Base-by-base conservation (phyloP, 345 rosid genomes). In the Rhodomyrtus tomentosa region DNA sequence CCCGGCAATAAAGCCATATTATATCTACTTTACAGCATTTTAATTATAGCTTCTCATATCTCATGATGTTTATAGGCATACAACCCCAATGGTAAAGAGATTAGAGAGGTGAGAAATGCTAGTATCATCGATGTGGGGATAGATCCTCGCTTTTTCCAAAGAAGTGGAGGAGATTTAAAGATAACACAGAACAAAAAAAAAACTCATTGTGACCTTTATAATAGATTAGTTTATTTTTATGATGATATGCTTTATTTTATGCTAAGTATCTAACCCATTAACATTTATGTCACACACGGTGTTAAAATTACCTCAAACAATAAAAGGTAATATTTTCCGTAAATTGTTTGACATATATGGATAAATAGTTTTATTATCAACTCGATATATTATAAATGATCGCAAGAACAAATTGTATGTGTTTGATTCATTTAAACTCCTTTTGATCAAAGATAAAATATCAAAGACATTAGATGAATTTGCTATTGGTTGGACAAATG, bases 21-120 rank as follows among this genome's bases (percentile, higher is more conserved):
- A 12, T 13, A 27, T 7, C 21, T 13, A 3, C 6, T 58, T 27
- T 0, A 13, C 4, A 6, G 18, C n/a, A 5, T n/a, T n/a, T n/a
- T 0, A 11, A 58, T 58, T n/a, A n/a, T 16, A n/a, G 8, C 27
- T 25, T n/a, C n/a, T 58, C 20, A n/a, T 29, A n/a, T n/a, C 5
- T 56, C 68, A 56, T 56, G 16, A n/a, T n/a, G 45, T 1, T 9
- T 5, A 42, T 42, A 42, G 45, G 45, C 45, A 42, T 42, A 9
- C 45, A 1, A 1, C 5, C 45, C 8, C 7, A 9, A 1, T 42
- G 5, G 8, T 42, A 42, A 42, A 42, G 5, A 9, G 5, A 42
- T 42, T 6, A n/a, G n/a, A n/a, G n/a, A n/a, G 45, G 45, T 5
- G 8, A 1, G 45, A 9, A 1, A 42, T 6, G 8, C 5, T 6